These are phyloP conservation scores for Thalassia testudinum DNA, from an alignment of 116 monocot genomes.

Conservation along the genomic window DNA sequence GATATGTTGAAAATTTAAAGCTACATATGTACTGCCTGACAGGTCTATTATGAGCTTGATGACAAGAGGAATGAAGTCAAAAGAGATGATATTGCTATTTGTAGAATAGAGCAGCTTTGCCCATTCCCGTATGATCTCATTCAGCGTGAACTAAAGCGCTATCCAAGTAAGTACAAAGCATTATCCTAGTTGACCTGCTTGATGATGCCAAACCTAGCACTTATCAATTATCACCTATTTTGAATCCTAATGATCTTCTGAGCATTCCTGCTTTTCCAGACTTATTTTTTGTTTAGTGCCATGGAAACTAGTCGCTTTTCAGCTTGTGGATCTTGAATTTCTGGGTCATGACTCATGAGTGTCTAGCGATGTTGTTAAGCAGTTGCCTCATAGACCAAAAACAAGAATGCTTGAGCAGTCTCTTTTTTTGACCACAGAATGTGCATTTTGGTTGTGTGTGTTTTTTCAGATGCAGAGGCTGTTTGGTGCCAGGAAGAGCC, in stretches of 20 bases:
- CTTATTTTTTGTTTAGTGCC: no score
- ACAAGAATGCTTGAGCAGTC: no score
- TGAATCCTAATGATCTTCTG: no score
- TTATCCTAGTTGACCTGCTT: background rate
- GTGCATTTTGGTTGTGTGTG: background rate
- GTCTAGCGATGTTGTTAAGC: no score
- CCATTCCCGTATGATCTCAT: slow-evolving; percentile 90
- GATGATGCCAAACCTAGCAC: no score
- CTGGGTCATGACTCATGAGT: no score
- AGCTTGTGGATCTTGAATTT: no score
- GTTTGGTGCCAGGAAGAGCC: slow-evolving; percentile 98
- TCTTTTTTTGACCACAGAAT: background rate
- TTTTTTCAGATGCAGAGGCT: slow-evolving; percentile 66
- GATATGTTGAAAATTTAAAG: background rate
- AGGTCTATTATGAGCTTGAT: slow-evolving; percentile 92
- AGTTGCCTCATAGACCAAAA: no score
- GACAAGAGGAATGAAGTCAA: slow-evolving; percentile 45
- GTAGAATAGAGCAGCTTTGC: slow-evolving; percentile 87
- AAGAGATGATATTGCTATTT: slow-evolving; percentile 67
- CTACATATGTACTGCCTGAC: slow-evolving; percentile 9
- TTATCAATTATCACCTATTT: no score
- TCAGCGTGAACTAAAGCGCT: slow-evolving; percentile 82
- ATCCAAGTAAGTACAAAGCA: slow-evolving; percentile 60
- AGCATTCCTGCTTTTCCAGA: no score
- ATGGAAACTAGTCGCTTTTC: no score